phyloP scores from a whole-genome alignment of 2,329 filamentous ascomycete genomes.

The Trichoderma citrinoviride region DNA sequence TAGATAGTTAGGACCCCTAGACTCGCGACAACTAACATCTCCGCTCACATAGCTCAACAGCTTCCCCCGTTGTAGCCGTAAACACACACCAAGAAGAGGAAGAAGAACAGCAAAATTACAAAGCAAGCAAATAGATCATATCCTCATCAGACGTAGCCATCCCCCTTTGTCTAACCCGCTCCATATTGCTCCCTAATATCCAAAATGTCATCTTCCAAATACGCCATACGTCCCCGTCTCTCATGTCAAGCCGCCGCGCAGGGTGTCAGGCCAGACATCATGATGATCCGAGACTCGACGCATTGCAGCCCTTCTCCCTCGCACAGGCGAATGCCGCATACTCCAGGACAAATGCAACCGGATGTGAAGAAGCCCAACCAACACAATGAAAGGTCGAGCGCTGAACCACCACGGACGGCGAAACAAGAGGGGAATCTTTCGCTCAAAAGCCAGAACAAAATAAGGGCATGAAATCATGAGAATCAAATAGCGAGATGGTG shows the following conservation, averaged over 20 bases:
- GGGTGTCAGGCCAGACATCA: not conserved
- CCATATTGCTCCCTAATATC: constrained; percentile 19
- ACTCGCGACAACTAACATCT: constrained; percentile 24
- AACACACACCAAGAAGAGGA: not conserved
- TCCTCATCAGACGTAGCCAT: constrained; percentile 12
- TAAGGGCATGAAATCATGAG: not conserved
- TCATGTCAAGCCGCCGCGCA: not conserved
- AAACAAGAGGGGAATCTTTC: constrained; percentile 20
- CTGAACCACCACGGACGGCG: constrained; percentile 5
- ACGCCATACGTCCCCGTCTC: constrained; percentile 14
- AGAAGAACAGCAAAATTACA: not conserved
- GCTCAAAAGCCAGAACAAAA: not conserved
- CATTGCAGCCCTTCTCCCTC: constrained; percentile 25
- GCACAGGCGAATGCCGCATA: constrained; percentile 29
- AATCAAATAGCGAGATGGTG: not conserved
- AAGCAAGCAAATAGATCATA: constrained; percentile 3
- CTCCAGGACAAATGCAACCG: constrained; percentile 26
- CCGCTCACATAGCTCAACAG: constrained; percentile 21
- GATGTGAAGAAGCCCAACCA: constrained; percentile 9
- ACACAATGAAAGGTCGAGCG: not conserved
- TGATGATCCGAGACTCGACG: constrained; percentile 8
- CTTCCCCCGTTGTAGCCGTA: constrained; percentile 17
- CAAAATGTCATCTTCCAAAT: constrained; percentile 26
- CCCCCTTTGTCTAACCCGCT: constrained; percentile 24
- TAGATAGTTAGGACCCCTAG: constrained; percentile 6